Evolutionary conservation across 2,329 filamentous ascomycete genomes (phyloP).

Genomic region (Cytospora leucostoma): DNA sequence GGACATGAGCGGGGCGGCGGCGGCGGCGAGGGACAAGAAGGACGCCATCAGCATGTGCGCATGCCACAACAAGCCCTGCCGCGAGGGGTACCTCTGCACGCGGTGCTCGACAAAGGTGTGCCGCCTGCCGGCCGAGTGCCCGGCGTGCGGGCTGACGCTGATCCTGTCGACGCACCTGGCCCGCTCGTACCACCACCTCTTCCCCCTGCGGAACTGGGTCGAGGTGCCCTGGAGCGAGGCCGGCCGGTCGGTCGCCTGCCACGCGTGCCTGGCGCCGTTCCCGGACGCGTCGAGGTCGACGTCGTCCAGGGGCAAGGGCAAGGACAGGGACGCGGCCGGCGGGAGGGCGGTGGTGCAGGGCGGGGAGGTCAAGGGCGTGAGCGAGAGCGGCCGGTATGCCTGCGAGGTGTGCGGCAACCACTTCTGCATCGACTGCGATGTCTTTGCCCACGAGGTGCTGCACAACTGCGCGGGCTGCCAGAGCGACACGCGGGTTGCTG

Average conservation of each 20-base stretch:
- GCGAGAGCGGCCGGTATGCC: slow-evolving; percentile 84
- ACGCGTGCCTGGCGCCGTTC: slow-evolving; percentile 75
- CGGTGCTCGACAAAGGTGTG: slow-evolving; percentile 89
- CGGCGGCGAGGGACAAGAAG: slow-evolving; percentile 40
- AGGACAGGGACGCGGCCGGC: slow-evolving; percentile 27
- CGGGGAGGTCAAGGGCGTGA: slow-evolving; percentile 61
- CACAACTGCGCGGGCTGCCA: slow-evolving; percentile 96
- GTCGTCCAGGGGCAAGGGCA: slow-evolving; percentile 23
- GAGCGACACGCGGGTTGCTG: slow-evolving; percentile 46
- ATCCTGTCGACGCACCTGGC: slow-evolving; percentile 93
- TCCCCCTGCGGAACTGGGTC: slow-evolving; percentile 86
- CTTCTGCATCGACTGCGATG: slow-evolving; percentile 97
- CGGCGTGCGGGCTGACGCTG: slow-evolving; percentile 85
- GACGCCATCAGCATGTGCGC: slow-evolving; percentile 76
- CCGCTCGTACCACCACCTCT: slow-evolving; percentile 90
- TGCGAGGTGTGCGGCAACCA: slow-evolving; percentile 85
- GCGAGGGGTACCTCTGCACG: slow-evolving; percentile 89
- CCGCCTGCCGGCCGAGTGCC: slow-evolving; percentile 85
- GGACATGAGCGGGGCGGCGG: background rate
- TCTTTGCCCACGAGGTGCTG: slow-evolving; percentile 89
- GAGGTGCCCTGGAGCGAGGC: slow-evolving; percentile 85
- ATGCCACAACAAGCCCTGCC: slow-evolving; percentile 80
- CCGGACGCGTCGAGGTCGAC: slow-evolving; percentile 49
- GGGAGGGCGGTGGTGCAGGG: slow-evolving; percentile 26
- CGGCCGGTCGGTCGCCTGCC: slow-evolving; percentile 64